Evolutionary conservation across 2,329 filamentous ascomycete genomes (phyloP).

Genomic region (Fusarium mexicanum): DNA sequence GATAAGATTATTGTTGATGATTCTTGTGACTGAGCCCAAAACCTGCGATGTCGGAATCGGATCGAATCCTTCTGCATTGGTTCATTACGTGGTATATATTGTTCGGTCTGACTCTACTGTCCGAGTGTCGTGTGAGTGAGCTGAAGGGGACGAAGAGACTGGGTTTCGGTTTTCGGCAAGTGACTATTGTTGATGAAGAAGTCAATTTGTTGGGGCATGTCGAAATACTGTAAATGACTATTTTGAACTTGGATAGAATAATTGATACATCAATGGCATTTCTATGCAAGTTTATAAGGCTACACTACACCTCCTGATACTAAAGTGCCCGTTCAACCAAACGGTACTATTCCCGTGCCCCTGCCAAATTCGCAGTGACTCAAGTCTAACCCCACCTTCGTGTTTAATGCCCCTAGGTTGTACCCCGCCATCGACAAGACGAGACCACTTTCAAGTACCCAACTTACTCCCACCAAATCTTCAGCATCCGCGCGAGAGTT

Average conservation of each 20-base stretch:
- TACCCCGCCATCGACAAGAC: slow-evolving; percentile 43
- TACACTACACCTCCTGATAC: not conserved
- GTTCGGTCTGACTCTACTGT: not conserved
- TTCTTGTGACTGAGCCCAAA: slow-evolving; percentile 2
- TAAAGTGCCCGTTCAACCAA: not conserved
- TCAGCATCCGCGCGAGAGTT: slow-evolving; percentile 28
- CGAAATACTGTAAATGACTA: not conserved
- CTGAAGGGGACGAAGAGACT: not conserved
- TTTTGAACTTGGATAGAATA: not conserved
- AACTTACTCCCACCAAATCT: slow-evolving; percentile 42
- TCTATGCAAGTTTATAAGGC: not conserved
- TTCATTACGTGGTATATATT: not conserved
- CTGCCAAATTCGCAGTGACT: slow-evolving; percentile 42
- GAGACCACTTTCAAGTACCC: slow-evolving; percentile 31
- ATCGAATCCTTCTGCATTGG: not conserved
- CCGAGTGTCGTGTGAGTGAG: not conserved
- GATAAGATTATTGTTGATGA: not conserved
- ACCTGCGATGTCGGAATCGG: not conserved
- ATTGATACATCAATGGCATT: not conserved
- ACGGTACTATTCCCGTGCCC: not conserved
- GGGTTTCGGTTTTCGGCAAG: not conserved
- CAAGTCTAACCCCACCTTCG: slow-evolving; percentile 48
- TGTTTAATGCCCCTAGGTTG: slow-evolving; percentile 44
- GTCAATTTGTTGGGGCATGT: not conserved
- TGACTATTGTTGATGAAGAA: not conserved